Conservation (phyloP, 176 grass and related monocot species). For the Pontederia paniculata region DNA sequence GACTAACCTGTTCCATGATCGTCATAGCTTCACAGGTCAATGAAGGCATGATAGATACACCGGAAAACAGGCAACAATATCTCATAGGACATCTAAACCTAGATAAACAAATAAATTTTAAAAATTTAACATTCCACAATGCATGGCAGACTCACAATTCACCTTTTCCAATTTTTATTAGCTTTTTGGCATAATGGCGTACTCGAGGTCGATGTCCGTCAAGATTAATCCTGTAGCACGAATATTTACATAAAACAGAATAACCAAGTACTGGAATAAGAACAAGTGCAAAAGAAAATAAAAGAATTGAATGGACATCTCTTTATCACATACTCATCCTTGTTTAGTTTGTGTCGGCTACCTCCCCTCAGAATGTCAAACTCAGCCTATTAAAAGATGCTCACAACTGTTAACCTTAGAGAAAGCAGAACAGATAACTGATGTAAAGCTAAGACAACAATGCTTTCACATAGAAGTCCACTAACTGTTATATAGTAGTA, state of each 20-base stretch:
- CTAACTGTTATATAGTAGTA: no score
- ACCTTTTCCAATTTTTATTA: slow-evolving; percentile 96
- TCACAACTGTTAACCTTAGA: slow-evolving; percentile 8
- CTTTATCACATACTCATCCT: slow-evolving; percentile 47
- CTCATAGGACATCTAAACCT: neutral
- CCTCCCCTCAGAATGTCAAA: slow-evolving; percentile 44
- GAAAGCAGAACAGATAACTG: slow-evolving; percentile 14
- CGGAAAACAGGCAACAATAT: neutral
- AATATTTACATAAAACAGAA: neutral
- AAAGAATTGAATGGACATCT: no score
- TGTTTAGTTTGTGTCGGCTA: slow-evolving; percentile 48
- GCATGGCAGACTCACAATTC: slow-evolving; percentile 13
- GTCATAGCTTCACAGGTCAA: no score
- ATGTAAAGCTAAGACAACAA: neutral
- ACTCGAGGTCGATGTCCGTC: slow-evolving; percentile 73
- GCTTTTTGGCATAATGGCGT: slow-evolving; percentile 80
- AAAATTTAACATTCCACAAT: neutral
- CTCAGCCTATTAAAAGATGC: slow-evolving; percentile 52
- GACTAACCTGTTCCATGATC: no score
- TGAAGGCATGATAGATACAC: neutral
- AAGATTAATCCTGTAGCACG: slow-evolving; percentile 55
- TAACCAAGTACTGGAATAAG: no score
- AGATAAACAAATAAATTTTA: neutral
- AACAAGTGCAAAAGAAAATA: no score
- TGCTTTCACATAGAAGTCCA: no score